Evolutionary conservation across 768 basidiomycete genomes (phyloP).

Genomic region (Lactifluus subvellereus): DNA sequence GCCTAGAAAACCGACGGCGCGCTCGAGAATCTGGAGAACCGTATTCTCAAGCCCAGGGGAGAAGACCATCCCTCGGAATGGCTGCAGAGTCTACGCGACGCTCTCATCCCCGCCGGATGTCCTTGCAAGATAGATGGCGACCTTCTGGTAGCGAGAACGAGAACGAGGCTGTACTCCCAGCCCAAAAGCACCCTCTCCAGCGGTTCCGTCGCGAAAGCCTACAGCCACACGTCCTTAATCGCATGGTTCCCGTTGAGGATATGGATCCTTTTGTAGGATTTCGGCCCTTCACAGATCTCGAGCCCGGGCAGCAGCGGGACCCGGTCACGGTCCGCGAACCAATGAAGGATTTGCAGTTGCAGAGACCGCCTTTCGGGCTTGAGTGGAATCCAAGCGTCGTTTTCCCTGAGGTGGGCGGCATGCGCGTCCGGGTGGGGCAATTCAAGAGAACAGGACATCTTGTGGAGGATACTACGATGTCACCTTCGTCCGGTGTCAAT

Average conservation of each 20-base stretch:
- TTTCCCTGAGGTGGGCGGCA: constrained; percentile 12
- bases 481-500: not conserved
- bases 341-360: not conserved
- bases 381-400: constrained; percentile 10
- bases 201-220: not conserved
- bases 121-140: not conserved
- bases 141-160: not conserved
- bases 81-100: not conserved
- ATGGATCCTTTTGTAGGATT: constrained; percentile 18
- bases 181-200: not conserved
- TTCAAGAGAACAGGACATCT: constrained; percentile 4
- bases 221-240: constrained; percentile 4
- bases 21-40: not conserved
- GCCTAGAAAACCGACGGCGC: not conserved
- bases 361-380: not conserved
- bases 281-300: constrained; percentile 16
- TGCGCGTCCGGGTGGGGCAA: constrained; percentile 16
- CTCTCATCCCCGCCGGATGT: constrained; percentile 3
- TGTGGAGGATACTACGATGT: not conserved
- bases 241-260: constrained; percentile 18
- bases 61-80: constrained; percentile 5
- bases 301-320: not conserved
- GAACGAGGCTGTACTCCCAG: not conserved
- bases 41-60: not conserved
- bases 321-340: constrained; percentile 13